Conservation (phyloP, 2,329 filamentous ascomycete species). For the Bisporella sp. region DNA sequence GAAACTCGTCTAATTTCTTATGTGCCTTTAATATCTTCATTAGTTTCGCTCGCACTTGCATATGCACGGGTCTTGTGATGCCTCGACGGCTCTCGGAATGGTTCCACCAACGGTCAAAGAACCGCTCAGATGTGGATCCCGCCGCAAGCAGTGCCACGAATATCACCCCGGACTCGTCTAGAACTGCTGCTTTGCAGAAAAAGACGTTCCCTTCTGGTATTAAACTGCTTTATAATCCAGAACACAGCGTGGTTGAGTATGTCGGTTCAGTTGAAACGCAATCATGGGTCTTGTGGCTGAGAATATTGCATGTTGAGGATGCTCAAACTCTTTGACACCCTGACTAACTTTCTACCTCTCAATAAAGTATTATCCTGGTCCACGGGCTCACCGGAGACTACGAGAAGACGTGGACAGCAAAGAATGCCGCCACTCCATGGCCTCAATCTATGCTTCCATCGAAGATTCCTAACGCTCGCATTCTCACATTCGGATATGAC, state of each 20-base stretch:
- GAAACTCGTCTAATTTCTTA: no score
- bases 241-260: not conserved
- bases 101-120: conserved; percentile 30
- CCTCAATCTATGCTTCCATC: conserved; percentile 18
- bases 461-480: conserved; percentile 26
- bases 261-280: not conserved
- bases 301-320: no score
- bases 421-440: conserved; percentile 10
- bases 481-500: conserved; percentile 30
- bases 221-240: conserved; percentile 1
- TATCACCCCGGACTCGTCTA: not conserved
- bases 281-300: no score
- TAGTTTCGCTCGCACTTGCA: no score
- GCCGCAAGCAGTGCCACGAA: not conserved
- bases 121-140: not conserved
- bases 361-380: conserved; percentile 29
- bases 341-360: not conserved
- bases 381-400: conserved; percentile 34
- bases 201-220: conserved; percentile 1
- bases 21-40: no score
- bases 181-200: not conserved
- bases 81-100: not conserved
- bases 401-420: conserved; percentile 32
- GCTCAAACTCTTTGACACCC: no score
- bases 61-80: no score